Evolutionary conservation across 129 eudicot genomes (phyloP).

Genomic region (Oenanthe sinensis): DNA sequence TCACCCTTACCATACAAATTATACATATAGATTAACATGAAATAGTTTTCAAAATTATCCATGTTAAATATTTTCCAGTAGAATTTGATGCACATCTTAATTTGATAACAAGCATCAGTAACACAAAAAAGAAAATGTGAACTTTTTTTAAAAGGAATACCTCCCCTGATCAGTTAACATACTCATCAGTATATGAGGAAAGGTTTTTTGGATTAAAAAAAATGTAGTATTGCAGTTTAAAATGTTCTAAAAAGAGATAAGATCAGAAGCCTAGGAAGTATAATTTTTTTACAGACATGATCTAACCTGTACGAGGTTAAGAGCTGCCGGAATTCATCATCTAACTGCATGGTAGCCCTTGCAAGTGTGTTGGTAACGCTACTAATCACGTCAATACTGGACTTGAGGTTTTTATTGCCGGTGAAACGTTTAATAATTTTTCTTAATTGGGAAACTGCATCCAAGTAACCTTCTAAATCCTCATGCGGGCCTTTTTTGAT

Average conservation of each 20-base stretch:
- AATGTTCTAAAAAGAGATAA: background rate
- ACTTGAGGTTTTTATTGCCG: conserved; percentile 59
- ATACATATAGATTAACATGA: background rate
- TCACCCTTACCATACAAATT: background rate
- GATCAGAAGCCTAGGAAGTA: background rate
- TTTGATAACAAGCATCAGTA: background rate
- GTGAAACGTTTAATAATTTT: conserved; percentile 48
- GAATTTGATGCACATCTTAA: background rate
- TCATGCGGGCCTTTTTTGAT: conserved; percentile 87
- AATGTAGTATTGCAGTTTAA: background rate
- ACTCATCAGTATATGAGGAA: background rate
- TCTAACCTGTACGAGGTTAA: conserved; percentile 55
- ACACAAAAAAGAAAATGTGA: background rate
- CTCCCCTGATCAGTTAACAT: background rate
- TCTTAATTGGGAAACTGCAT: conserved; percentile 69
- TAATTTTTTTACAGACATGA: background rate
- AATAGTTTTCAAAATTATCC: background rate
- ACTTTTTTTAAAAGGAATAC: background rate
- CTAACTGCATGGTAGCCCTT: conserved; percentile 66
- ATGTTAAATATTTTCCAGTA: background rate
- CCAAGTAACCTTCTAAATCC: conserved; percentile 76
- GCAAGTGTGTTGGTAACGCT: conserved; percentile 54
- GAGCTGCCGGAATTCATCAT: conserved; percentile 71
- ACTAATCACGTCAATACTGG: conserved; percentile 51
- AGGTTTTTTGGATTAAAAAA: background rate